Evolutionary conservation across 169 alveolate genomes (phyloP), one percentile per base, ranked within the genome.

Genomic region (Eimeria maxima): DNA sequence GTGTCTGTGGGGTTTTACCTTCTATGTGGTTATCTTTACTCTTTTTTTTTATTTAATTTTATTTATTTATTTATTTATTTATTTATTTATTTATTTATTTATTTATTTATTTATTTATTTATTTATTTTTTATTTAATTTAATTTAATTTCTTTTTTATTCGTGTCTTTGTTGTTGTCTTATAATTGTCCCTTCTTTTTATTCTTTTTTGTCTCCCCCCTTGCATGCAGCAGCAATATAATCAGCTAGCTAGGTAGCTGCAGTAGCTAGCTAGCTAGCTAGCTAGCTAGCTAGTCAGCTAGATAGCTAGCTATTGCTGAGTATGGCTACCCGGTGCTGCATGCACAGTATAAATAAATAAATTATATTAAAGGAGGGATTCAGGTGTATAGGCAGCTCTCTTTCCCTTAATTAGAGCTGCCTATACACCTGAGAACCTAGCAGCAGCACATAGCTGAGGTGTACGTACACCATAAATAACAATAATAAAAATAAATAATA

Each of bases 1-100:
- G 90, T 1, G 90, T 81, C 50, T 53, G 90, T 50, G 90, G 90
- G 33, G 50, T 7, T 13, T 47, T 81, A 6, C 90, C 90, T 11
- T 50, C 90, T 7, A 24, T 81, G 44, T 81, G 90, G 90, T 44
- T 8, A 29, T 50, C 90, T 18, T 57, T 13, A 24, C 16, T 8
- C 7, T 8, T 3, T 8, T 3, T 57, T 57, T 57, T 5, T 81
- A 14, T 24, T 22, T 47, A 42, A 42, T 27, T 27, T 33, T 42
- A 44, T 33, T 22, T 76, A 0, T 11, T 47, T 3, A 11, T 11
- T 20, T n/a, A 42, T 42, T 13, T 0, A 13, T 10, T 27, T 10
- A 13, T 27, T 69, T 10, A 24, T 27, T 27, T 29, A 8, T 29
- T 0, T 33, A 22, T 33, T 22, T 69, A 7, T 10, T 27, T 13